Evolutionary conservation across 2,329 filamentous ascomycete genomes (phyloP).

Genomic region (Talaromyces sp.): DNA sequence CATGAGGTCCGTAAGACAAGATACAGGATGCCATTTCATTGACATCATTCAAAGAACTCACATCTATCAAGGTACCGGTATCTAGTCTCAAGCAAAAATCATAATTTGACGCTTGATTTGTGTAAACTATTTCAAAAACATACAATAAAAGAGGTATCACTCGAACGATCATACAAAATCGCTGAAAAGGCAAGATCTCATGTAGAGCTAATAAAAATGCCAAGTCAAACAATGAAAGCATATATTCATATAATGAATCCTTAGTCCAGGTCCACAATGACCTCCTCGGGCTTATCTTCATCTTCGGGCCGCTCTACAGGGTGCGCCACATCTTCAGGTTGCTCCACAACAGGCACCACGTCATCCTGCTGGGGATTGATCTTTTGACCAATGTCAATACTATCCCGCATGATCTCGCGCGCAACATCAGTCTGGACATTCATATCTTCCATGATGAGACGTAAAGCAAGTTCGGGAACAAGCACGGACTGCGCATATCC

Average conservation of each 20-base stretch:
- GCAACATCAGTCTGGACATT: constrained; percentile 49
- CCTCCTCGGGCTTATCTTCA: no score
- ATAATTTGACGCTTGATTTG: neutral
- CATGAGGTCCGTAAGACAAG: no score
- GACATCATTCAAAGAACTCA: no score
- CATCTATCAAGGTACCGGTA: no score
- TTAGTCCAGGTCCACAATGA: no score
- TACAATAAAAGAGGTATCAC: constrained; percentile 12
- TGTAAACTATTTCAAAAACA: neutral
- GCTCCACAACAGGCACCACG: constrained; percentile 39
- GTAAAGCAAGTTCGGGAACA: constrained; percentile 68
- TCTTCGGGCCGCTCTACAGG: no score
- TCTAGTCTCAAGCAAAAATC: no score
- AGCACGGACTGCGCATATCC: constrained; percentile 74
- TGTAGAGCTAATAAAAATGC: neutral
- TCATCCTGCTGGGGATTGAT: constrained; percentile 68
- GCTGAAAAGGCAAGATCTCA: constrained; percentile 9
- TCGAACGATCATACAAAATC: constrained; percentile 12
- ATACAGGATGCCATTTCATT: no score
- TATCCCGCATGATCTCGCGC: constrained; percentile 64
- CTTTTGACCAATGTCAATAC: constrained; percentile 67
- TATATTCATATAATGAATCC: neutral
- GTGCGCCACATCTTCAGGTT: no score
- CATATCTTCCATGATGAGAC: constrained; percentile 64
- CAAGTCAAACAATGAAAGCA: neutral